Base-by-base conservation (phyloP, 1,284 basidiomycete species). In the Naganishia albida region DNA sequence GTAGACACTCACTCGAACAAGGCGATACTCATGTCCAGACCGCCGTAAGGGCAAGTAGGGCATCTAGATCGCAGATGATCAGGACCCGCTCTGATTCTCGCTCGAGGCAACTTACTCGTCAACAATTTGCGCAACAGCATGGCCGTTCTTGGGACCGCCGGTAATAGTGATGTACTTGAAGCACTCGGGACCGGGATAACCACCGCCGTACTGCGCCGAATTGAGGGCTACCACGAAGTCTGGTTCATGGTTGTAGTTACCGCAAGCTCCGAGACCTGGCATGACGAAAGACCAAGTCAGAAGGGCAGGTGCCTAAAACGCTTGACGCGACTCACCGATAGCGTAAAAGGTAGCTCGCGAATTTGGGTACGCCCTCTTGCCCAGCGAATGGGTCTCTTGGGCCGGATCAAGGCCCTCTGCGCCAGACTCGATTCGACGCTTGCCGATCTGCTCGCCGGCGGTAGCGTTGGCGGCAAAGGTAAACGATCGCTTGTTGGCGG, bases 121-220 rank as follows among this genome's bases (percentile, higher is more conserved):
- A 38, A 78, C 73, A 63, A 85, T 78, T 42, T 74, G 53, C 28
- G 68, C 71, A 20, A 83, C 82, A 59, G 76, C 71, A 39, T 77
- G 73, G 8, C 71, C 69, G n/a, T 79, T 79, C 73, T 81, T 83
- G 42, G 81, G 81, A 69, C 81, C 76, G 72, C 80, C 81, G 51
- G 79, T 76, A 70, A 85, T 82, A 56, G 80, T 82, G 69, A 85
- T 81, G 43, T 70, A 76, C 69, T 83, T 77, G 74, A 81, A 83
- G 73, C 84, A 85, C 67, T 82, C 74, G 1, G 76, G 74, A 50
- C 81, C 75, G 53, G 77, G 77, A 63, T 75, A 72, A 49, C 73
- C 73, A 63, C 71, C 62, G 43, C 74, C 74, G 60, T 74, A 74
- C 53, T 74, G 73, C 3, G 68, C 70, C 44, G 70, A 64, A 60